Conservation (phyloP, 164 flowering plant genomes). For the Tinospora cordifolia region DNA sequence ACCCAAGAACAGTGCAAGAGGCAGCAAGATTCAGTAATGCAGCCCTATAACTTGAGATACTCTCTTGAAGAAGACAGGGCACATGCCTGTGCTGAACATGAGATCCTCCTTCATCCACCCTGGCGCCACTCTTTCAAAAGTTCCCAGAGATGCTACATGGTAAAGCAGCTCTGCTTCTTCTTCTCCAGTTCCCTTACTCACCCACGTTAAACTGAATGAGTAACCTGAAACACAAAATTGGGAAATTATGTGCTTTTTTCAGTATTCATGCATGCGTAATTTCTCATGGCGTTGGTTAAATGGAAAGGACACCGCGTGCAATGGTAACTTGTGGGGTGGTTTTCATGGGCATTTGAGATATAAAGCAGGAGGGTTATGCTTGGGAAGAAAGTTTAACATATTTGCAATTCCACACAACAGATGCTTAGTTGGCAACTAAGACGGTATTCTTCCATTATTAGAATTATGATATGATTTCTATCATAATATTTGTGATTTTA, state of each 20-base stretch:
- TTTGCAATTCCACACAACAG: too few relatives aligned
- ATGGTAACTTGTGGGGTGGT: background rate
- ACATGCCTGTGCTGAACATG: slow-evolving; percentile 62
- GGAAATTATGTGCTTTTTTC: background rate
- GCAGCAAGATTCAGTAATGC: slow-evolving; percentile 11
- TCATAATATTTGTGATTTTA: too few relatives aligned
- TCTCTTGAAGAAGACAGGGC: slow-evolving; percentile 64
- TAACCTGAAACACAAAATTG: slow-evolving; percentile 41
- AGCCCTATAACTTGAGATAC: slow-evolving; percentile 49
- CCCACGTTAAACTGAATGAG: slow-evolving; percentile 68
- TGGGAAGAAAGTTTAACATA: too few relatives aligned
- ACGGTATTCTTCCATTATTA: too few relatives aligned
- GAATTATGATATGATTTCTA: too few relatives aligned
- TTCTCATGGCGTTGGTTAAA: background rate
- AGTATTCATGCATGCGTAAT: background rate
- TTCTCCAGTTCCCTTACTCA: slow-evolving; percentile 24
- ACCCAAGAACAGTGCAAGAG: background rate
- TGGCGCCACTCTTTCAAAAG: slow-evolving; percentile 72
- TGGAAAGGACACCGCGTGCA: background rate
- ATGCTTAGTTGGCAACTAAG: too few relatives aligned
- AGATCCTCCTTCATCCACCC: slow-evolving; percentile 81
- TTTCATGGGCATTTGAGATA: too few relatives aligned
- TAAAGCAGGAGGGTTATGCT: too few relatives aligned
- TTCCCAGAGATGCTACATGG: slow-evolving; percentile 59
- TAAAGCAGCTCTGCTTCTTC: slow-evolving; percentile 54